phyloP scores from a whole-genome alignment of 768 basidiomycete genomes.

The Suillus brevipes region DNA sequence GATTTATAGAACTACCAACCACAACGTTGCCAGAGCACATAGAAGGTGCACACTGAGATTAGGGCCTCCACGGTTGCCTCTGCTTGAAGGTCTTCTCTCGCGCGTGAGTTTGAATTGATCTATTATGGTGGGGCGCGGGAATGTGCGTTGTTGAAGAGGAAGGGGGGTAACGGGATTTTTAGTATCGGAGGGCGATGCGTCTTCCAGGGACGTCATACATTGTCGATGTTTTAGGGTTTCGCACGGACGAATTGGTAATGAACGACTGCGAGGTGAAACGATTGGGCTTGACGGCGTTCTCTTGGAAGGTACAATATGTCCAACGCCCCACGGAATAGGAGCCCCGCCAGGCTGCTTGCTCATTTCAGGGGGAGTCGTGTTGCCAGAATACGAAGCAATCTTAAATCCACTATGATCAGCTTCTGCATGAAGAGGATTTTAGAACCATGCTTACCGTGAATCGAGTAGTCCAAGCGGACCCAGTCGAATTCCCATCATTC shows the following conservation, averaged over 20 bases:
- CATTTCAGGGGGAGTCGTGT: slow-evolving; percentile 26
- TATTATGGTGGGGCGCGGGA: neutral
- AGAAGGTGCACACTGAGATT: neutral
- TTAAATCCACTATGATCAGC: slow-evolving; percentile 8
- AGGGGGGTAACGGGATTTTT: neutral
- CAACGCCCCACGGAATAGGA: slow-evolving; percentile 38
- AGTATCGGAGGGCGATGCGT: neutral
- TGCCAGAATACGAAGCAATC: slow-evolving; percentile 37
- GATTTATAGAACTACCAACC: slow-evolving; percentile 1
- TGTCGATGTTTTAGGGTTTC: neutral
- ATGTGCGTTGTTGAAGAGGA: neutral
- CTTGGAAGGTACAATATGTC: slow-evolving; percentile 15
- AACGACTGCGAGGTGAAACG: neutral
- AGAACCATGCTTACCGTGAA: slow-evolving; percentile 33
- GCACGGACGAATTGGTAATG: neutral
- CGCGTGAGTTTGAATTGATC: neutral
- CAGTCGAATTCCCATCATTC: slow-evolving; percentile 23
- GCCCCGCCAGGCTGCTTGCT: slow-evolving; percentile 37
- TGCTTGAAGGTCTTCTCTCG: neutral
- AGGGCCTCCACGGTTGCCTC: slow-evolving; percentile 3
- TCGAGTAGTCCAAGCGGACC: slow-evolving; percentile 38
- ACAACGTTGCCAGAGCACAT: slow-evolving; percentile 3
- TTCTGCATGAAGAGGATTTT: neutral
- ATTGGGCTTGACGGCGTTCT: neutral
- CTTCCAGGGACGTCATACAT: neutral